These are phyloP conservation scores for Yarrowia phangngaensis DNA, from an alignment of 805 yeast genomes.

Conservation along the genomic window DNA sequence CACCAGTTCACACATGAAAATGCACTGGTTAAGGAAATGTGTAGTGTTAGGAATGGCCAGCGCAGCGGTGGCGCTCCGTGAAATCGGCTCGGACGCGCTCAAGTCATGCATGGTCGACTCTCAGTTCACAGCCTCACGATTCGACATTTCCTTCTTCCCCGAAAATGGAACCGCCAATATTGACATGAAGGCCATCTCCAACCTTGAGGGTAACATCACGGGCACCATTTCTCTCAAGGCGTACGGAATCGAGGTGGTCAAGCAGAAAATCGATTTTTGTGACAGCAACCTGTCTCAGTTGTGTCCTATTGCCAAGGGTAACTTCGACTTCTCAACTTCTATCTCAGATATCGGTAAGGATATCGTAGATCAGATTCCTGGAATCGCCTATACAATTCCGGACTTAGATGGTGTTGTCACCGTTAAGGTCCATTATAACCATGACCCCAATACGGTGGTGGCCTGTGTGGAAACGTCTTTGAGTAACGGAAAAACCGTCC, in stretches of 20 bases:
- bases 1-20: no score
- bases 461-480: conserved; percentile 92
- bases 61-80: conserved; percentile 37
- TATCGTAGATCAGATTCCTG: conserved; percentile 59
- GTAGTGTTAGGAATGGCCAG: no score
- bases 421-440: conserved; percentile 58
- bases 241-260: conserved; percentile 70
- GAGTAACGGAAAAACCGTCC: conserved; percentile 88
- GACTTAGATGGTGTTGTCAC: conserved; percentile 89
- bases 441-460: conserved; percentile 47
- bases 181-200: conserved; percentile 72
- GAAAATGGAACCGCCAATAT: conserved; percentile 57
- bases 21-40: no score
- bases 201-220: conserved; percentile 65
- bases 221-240: conserved; percentile 66
- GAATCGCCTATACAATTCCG: conserved; percentile 84
- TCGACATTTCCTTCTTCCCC: conserved; percentile 73
- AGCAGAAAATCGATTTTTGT: conserved; percentile 61
- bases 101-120: conserved; percentile 91
- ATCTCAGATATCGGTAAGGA: conserved; percentile 40
- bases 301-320: conserved; percentile 87
- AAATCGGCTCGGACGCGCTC: conserved; percentile 56
- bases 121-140: conserved; percentile 75
- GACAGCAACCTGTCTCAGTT: conserved; percentile 48
- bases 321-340: conserved; percentile 55